Percentiles rank a stretch among this genome's conserved stretches.
Conservation (phyloP, 31 red algal genomes). For the Odonthalia washingtoniensis region DNA sequence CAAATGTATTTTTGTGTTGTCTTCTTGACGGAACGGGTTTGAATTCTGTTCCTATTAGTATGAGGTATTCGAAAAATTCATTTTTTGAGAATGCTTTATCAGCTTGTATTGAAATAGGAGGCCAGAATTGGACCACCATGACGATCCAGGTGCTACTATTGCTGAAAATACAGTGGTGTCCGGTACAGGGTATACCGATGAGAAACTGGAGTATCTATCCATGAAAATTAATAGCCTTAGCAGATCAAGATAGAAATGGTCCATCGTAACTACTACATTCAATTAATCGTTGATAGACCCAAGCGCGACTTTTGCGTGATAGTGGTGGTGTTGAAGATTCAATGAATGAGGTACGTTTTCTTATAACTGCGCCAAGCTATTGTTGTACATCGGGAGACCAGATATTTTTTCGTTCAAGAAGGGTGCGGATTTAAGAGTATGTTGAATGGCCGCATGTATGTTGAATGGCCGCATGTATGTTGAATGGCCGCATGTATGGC, state of each 20-base stretch:
- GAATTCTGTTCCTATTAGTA: not conserved
- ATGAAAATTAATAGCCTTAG: not conserved
- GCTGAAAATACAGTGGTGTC: too few species aligned
- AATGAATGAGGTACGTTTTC: not conserved
- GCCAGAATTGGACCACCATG: not conserved
- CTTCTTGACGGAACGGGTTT: not conserved
- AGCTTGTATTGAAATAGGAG: not conserved
- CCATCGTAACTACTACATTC: not conserved
- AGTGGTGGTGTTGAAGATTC: not conserved
- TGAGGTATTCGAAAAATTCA: not conserved
- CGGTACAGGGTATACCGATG: too few species aligned
- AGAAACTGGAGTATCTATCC: too few species aligned
- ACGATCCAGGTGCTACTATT: not conserved
- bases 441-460: not conserved
- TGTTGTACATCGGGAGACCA: not conserved
- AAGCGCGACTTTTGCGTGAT: not conserved
- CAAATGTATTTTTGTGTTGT: not conserved
- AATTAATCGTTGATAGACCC: not conserved
- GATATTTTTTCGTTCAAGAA: not conserved
- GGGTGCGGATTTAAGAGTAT: not conserved
- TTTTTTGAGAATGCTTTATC: not conserved
- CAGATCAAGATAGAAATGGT: conserved; percentile 8
- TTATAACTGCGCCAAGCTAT: not conserved
- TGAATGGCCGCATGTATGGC: not conserved
- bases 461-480: not conserved